These are phyloP conservation scores for Castanea sativa DNA, from an alignment of 306 rosid species.

Conservation along the genomic window DNA sequence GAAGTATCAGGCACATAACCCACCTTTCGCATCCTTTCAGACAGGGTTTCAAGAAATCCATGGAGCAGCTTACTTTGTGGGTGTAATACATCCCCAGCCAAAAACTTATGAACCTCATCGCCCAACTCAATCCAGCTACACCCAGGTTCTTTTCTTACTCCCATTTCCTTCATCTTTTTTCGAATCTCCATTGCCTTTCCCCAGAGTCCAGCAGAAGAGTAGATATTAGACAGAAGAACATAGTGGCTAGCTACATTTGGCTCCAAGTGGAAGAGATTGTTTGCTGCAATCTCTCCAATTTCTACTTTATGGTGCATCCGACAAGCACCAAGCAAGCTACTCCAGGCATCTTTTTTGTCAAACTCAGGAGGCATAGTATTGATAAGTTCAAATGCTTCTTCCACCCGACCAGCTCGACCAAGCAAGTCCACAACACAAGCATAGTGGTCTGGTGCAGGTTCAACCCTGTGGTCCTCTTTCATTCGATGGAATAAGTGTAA, in stretches of 20 bases:
- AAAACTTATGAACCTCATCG: slow-evolving; percentile 80
- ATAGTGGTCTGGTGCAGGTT: slow-evolving; percentile 72
- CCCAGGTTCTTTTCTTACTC: slow-evolving; percentile 85
- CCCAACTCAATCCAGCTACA: slow-evolving; percentile 87
- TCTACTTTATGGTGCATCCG: slow-evolving; percentile 60
- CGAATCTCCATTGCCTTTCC: slow-evolving; percentile 69
- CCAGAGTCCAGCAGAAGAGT: slow-evolving; percentile 78
- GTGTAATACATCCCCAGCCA: slow-evolving; percentile 79
- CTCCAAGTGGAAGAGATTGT: slow-evolving; percentile 60
- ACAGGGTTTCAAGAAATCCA: slow-evolving; percentile 58
- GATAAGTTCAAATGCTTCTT: slow-evolving; percentile 60
- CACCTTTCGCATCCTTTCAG: slow-evolving; percentile 65
- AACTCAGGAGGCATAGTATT: slow-evolving; percentile 57
- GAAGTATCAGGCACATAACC: slow-evolving; percentile 90
- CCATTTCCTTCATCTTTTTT: slow-evolving; percentile 77
- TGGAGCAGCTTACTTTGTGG: slow-evolving; percentile 65
- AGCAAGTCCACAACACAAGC: slow-evolving; percentile 90
- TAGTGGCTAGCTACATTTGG: slow-evolving; percentile 87
- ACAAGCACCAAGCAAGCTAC: slow-evolving; percentile 87
- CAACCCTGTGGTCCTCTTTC: slow-evolving; percentile 56
- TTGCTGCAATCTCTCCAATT: slow-evolving; percentile 71
- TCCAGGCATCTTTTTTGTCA: slow-evolving; percentile 72
- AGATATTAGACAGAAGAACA: slow-evolving; percentile 73
- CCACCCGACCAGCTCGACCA: slow-evolving; percentile 75
- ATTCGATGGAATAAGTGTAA: slow-evolving; percentile 56